Evolutionary conservation across 257 asterid species (phyloP).

Genomic region (Jasminum sambac): DNA sequence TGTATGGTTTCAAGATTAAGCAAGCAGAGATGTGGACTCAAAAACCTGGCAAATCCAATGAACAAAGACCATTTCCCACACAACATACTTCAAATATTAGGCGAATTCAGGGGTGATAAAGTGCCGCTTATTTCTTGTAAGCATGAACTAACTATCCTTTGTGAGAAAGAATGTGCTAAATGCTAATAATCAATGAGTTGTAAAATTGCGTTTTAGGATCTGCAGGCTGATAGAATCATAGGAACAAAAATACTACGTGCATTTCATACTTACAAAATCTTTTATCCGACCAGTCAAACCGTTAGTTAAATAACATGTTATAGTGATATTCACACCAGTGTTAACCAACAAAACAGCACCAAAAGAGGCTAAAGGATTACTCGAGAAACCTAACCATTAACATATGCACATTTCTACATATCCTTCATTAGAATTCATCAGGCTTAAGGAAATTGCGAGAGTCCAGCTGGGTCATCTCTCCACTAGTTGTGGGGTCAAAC

Average conservation of each 20-base stretch:
- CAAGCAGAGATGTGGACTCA: no score
- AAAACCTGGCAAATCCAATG: no score
- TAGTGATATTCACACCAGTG: conserved; percentile 31
- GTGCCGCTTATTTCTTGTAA: no score
- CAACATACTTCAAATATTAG: no score
- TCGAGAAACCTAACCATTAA: not conserved
- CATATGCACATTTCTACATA: not conserved
- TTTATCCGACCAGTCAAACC: conserved; percentile 3
- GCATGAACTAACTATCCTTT: no score
- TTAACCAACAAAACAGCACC: conserved; percentile 26
- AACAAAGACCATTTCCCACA: no score
- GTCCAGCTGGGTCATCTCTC: conserved; percentile 90
- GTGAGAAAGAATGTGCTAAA: no score
- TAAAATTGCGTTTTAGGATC: no score
- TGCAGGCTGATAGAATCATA: not conserved
- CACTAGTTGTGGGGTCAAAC: conserved; percentile 65
- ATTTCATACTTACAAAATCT: not conserved
- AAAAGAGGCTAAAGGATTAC: conserved; percentile 7
- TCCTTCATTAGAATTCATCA: conserved; percentile 48
- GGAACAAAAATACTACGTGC: not conserved
- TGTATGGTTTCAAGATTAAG: no score
- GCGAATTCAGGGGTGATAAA: no score
- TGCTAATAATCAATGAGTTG: no score
- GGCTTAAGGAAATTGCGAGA: conserved; percentile 75
- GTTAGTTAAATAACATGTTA: conserved; percentile 23